phyloP scores from a whole-genome alignment of 176 grass and related monocot species.

The Lolium rigidum region DNA sequence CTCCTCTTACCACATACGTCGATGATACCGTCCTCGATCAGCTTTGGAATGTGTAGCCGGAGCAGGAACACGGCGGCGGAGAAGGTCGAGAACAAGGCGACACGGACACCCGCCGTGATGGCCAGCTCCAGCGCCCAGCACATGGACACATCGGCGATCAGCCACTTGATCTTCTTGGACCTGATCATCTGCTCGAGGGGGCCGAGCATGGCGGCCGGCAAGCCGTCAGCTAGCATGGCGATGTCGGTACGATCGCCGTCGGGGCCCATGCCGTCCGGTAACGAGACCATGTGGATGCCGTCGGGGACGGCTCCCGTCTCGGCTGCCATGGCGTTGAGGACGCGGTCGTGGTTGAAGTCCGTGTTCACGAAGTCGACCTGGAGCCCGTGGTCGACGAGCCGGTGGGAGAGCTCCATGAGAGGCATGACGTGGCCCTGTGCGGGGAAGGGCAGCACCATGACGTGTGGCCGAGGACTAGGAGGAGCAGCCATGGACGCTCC shows the following conservation, averaged over 20 bases:
- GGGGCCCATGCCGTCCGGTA: conserved; percentile 69
- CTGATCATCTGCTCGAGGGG: conserved; percentile 51
- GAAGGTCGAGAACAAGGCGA: conserved; percentile 46
- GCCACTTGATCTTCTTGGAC: conserved; percentile 48
- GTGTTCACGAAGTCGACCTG: conserved; percentile 51
- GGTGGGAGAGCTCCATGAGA: conserved; percentile 65
- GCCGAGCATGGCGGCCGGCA: conserved; percentile 41
- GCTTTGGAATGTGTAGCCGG: conserved; percentile 40
- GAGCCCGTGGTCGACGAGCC: conserved; percentile 50
- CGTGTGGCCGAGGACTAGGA: conserved; percentile 14
- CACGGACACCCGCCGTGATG: conserved; percentile 19
- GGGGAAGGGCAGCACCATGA: conserved; percentile 57
- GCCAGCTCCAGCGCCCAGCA: conserved; percentile 45
- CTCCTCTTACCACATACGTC: conserved; percentile 54
- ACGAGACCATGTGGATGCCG: conserved; percentile 56
- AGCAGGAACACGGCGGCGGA: conserved; percentile 37
- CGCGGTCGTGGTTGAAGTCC: conserved; percentile 51
- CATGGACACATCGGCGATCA: conserved; percentile 67
- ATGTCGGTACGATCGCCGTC: conserved; percentile 58
- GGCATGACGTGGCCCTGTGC: conserved; percentile 64
- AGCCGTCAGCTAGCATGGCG: conserved; percentile 18
- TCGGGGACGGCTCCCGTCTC: conserved; percentile 36
- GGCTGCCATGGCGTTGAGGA: conserved; percentile 32
- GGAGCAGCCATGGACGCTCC: conserved; percentile 31
- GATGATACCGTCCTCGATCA: conserved; percentile 55